Evolutionary conservation across 176 grass and related monocot species (phyloP).

Genomic region (Bothriochloa decipiens): DNA sequence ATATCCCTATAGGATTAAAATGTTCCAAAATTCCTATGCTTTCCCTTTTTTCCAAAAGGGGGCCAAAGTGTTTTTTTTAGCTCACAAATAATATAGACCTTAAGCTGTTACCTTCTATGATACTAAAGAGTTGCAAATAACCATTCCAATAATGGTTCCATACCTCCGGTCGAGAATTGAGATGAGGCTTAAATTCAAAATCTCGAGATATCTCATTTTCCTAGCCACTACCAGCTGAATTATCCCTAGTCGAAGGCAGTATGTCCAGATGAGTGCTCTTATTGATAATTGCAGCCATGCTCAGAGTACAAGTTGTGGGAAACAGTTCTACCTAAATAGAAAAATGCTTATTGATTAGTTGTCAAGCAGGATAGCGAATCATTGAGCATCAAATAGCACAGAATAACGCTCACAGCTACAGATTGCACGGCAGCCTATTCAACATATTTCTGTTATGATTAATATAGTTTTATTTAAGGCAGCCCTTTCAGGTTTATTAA

Average conservation of each 20-base stretch:
- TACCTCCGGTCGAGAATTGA: constrained; percentile 55
- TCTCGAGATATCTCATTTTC: constrained; percentile 58
- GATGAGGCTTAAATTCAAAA: constrained; percentile 77
- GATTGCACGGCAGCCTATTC: background rate
- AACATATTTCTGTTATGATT: background rate
- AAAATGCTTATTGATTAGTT: constrained; percentile 10
- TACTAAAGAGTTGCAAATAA: constrained; percentile 16
- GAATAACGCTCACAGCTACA: background rate
- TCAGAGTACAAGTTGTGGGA: constrained; percentile 88
- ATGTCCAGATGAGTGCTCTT: constrained; percentile 54
- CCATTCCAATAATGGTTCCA: constrained; percentile 15
- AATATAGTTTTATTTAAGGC: background rate
- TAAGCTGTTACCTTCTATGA: background rate
- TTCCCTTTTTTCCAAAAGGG: too few species aligned
- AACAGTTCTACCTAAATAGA: constrained; percentile 79
- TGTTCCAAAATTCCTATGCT: background rate
- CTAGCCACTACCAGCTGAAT: constrained; percentile 29
- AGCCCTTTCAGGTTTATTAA: background rate
- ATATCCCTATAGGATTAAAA: background rate
- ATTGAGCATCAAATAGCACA: background rate
- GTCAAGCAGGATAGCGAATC: constrained; percentile 13
- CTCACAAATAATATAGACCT: background rate
- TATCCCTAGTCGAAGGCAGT: constrained; percentile 67
- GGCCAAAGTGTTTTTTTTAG: background rate
- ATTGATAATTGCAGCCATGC: constrained; percentile 69